Evolutionary conservation across 768 basidiomycete genomes (phyloP).

Genomic region (Termitomyces sp.): DNA sequence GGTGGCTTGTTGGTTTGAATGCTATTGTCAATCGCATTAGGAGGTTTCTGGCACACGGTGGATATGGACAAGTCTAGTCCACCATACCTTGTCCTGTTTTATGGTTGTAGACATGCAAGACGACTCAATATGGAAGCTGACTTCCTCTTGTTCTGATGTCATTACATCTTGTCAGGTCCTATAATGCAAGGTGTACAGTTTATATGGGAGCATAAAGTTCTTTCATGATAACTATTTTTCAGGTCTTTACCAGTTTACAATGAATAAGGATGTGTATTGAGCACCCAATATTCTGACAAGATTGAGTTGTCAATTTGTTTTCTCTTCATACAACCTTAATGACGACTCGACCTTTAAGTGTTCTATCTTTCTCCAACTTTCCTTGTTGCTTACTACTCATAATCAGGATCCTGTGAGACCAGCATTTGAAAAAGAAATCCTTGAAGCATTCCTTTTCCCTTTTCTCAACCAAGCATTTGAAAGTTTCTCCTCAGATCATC

Average conservation of each 20-base stretch:
- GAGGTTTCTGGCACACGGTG: constrained; percentile 49
- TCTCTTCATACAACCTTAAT: too few relatives aligned
- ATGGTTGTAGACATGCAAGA: neutral
- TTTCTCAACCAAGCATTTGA: too few relatives aligned
- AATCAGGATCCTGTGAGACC: too few relatives aligned
- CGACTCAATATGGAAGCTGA: too few relatives aligned
- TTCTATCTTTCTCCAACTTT: neutral
- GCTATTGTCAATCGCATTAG: constrained; percentile 47
- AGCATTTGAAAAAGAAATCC: too few relatives aligned
- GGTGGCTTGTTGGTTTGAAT: constrained; percentile 62
- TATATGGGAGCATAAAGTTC: neutral
- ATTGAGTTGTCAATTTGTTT: neutral
- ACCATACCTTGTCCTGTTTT: too few relatives aligned
- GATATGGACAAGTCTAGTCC: constrained; percentile 46
- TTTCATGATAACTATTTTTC: neutral
- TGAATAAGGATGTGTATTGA: neutral
- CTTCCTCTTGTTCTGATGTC: neutral
- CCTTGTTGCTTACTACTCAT: too few relatives aligned
- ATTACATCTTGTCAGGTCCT: neutral
- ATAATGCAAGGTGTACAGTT: too few relatives aligned
- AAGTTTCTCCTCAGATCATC: too few relatives aligned
- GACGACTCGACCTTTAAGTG: too few relatives aligned
- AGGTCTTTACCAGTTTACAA: neutral
- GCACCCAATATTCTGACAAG: too few relatives aligned
- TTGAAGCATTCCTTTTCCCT: too few relatives aligned